phyloP scores from a whole-genome alignment of 805 yeast genomes.

The Saccharomycopsis fodiens region DNA sequence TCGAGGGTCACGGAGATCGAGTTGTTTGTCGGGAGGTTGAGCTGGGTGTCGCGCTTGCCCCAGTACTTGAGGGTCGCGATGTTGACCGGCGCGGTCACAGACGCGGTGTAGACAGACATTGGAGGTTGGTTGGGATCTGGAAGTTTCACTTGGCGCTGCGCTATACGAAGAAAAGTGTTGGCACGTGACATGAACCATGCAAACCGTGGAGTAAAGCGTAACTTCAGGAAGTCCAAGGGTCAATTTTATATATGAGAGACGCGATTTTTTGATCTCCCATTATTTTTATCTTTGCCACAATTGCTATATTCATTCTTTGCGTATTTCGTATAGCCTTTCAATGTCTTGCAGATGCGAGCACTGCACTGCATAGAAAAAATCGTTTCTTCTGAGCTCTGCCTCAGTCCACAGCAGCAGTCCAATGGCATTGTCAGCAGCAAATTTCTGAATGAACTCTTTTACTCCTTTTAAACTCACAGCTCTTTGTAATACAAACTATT shows the following conservation, averaged over 20 bases:
- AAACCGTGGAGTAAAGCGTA: no score
- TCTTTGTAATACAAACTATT: no score
- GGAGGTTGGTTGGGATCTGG: neutral
- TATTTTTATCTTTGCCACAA: neutral
- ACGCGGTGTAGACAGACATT: slow-evolving; percentile 58
- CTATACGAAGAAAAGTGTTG: neutral
- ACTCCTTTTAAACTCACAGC: no score
- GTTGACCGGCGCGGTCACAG: slow-evolving; percentile 94
- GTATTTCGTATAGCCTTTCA: neutral
- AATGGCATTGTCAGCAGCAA: no score
- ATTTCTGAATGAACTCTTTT: no score
- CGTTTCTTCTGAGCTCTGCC: no score
- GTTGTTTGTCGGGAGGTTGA: slow-evolving; percentile 93
- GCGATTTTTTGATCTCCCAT: neutral
- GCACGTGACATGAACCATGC: no score
- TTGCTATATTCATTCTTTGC: neutral
- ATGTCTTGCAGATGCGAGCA: neutral
- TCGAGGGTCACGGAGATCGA: slow-evolving; percentile 91
- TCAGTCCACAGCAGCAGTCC: no score
- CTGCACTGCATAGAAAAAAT: neutral
- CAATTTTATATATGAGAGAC: neutral
- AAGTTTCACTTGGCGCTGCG: neutral
- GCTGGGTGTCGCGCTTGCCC: slow-evolving; percentile 90
- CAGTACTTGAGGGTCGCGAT: slow-evolving; percentile 97
- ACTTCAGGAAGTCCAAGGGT: no score